Percentiles rank a stretch among this genome's conserved stretches.
Evolutionary conservation across 139 green algal species (phyloP).

Genomic region (Coelastrella sp.): DNA sequence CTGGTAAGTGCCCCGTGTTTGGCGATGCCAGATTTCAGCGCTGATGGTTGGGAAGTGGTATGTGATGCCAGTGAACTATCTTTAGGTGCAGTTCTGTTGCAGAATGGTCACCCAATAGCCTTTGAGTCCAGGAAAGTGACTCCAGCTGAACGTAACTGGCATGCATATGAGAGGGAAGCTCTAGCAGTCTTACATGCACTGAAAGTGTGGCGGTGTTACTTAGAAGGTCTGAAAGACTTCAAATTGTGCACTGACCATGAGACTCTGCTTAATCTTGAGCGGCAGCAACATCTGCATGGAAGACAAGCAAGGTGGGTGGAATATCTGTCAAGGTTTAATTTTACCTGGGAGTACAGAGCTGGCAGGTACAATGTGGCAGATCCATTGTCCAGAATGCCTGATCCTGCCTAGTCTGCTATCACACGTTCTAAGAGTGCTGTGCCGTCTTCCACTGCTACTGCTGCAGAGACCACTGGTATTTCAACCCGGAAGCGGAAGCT

Average conservation of each 20-base stretch:
- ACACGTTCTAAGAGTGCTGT: background rate
- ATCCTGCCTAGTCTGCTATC: background rate
- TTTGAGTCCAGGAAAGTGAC: slow-evolving; percentile 49
- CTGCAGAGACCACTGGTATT: background rate
- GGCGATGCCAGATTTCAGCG: slow-evolving; percentile 22
- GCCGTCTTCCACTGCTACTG: background rate
- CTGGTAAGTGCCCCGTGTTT: slow-evolving; percentile 43
- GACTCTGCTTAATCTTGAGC: background rate
- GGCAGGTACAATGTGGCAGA: slow-evolving; percentile 57
- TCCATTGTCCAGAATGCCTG: slow-evolving; percentile 34
- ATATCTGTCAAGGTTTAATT: background rate
- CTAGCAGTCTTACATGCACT: background rate
- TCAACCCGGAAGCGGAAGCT: slow-evolving; percentile 11
- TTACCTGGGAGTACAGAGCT: slow-evolving; percentile 30
- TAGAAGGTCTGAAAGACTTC: background rate
- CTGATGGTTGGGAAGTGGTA: slow-evolving; percentile 32
- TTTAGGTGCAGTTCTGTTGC: slow-evolving; percentile 46
- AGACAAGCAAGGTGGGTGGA: background rate
- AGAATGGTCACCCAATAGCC: slow-evolving; percentile 52
- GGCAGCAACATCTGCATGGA: background rate
- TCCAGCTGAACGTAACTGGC: background rate
- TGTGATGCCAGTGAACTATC: slow-evolving; percentile 48
- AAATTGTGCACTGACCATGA: background rate
- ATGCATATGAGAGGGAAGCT: background rate
- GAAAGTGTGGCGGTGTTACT: background rate